phyloP scores from a whole-genome alignment of 768 basidiomycete species.

The Naganishia friedmannii region DNA sequence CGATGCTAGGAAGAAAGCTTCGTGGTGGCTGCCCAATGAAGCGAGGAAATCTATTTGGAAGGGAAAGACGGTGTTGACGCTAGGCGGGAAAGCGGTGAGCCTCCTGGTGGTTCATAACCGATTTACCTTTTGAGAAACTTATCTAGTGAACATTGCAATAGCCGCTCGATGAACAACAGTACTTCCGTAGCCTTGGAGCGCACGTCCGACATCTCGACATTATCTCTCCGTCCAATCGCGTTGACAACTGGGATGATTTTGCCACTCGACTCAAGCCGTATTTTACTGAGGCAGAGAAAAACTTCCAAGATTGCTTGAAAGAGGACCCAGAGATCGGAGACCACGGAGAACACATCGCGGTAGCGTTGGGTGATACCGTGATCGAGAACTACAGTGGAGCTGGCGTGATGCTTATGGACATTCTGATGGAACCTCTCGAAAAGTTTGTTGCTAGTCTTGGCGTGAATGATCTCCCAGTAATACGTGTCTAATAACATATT shows the following conservation, averaged over 20 bases:
- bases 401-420: not conserved
- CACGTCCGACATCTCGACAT: constrained; percentile 9
- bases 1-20: not conserved
- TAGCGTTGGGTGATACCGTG: not conserved
- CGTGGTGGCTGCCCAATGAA: constrained; percentile 20
- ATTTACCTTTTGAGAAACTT: not conserved
- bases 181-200: constrained; percentile 14
- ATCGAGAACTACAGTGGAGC: not conserved
- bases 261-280: not conserved
- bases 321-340: not conserved
- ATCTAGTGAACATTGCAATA: not conserved
- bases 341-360: not conserved
- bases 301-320: not conserved
- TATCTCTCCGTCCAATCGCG: not conserved
- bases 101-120: not conserved
- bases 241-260: not conserved
- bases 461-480: not conserved
- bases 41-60: constrained; percentile 16
- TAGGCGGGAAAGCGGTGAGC: constrained; percentile 12
- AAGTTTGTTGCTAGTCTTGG: not conserved
- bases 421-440: constrained; percentile 9
- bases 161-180: constrained; percentile 6
- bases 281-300: not conserved
- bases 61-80: constrained; percentile 22
- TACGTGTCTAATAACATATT: not conserved